Evolutionary conservation across 352 stramenopile genomes (phyloP).

Genomic region (Phytophthora brassicae): DNA sequence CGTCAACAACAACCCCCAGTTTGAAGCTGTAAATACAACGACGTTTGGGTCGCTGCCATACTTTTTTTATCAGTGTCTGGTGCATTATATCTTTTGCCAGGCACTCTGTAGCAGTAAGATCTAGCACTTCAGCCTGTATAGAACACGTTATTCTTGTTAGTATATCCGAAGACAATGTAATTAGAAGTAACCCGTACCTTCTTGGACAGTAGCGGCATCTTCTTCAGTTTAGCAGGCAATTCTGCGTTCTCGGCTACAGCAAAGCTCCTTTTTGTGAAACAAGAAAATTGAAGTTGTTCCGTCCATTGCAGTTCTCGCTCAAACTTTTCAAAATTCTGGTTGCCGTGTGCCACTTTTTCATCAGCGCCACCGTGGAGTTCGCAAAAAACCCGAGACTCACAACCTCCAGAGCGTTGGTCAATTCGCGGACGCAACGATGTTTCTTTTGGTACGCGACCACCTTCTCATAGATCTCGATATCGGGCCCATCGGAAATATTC

Average conservation of each 20-base stretch:
- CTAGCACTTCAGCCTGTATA: not conserved
- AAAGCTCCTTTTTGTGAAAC: not conserved
- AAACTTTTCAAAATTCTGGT: not conserved
- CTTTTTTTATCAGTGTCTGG: not conserved
- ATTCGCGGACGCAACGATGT: not conserved
- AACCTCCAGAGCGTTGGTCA: constrained; percentile 2
- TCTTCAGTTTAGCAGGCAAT: not conserved
- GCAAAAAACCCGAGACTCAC: constrained; percentile 2
- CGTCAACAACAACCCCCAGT: not conserved
- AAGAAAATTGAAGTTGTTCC: not conserved
- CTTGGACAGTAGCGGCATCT: not conserved
- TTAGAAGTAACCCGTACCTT: not conserved
- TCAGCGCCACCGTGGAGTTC: not conserved
- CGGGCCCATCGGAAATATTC: constrained; percentile 9
- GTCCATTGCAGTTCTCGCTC: constrained; percentile 4
- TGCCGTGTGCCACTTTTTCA: constrained; percentile 5
- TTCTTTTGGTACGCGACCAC: constrained; percentile 6
- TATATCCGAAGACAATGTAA: not conserved
- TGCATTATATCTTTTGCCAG: not conserved
- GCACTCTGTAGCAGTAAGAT: constrained; percentile 1
- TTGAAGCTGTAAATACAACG: constrained; percentile 1
- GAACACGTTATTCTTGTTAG: not conserved
- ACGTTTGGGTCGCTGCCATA: not conserved
- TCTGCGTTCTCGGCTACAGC: not conserved
- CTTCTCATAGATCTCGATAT: constrained; percentile 1